Base-by-base conservation (phyloP, 768 basidiomycete species). In the Termitomyces sp. region DNA sequence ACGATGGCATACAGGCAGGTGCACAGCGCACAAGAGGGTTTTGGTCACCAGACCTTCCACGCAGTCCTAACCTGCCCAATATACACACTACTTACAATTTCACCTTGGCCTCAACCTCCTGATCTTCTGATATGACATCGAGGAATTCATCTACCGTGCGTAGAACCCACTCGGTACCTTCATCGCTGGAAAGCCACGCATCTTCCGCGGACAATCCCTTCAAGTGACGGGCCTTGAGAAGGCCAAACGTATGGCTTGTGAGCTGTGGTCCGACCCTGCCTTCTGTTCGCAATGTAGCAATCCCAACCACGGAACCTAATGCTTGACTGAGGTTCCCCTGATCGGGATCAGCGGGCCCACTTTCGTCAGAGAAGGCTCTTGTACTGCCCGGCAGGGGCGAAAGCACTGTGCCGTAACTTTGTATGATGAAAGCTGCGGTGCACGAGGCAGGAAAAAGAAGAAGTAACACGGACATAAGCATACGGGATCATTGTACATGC, bases 101-200 rank as follows among this genome's bases (percentile, higher is more conserved):
- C 71, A 77, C 80, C 71, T 80, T 85, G 63, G 73, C 73, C 67
- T 73, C 70, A 64, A 70, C 76, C 56, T 71, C 75, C 67, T 74
- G 72, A 63, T 71, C 75, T 65, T 72, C 78, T 70, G 79, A 74
- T 65, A 91, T 84, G 60, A 85, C 86, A 72, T 91, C 89, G 63
- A 88, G 77, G 72, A 94, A 82, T 66, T 85, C 79, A 76, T 95
- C 93, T 55, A 93, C 84, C 50, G 83, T 88, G 67, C 87, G 85
- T 67, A 95, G 77, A 53, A 95, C 86, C 93, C 93, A 95, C 74
- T 89, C 89, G 20, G 89, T 83, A 36, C 93, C 93, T 71, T 93
- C 89, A 69, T 94, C 93, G 61, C 82, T 89, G 26, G 89, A 79
- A 43, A 95, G 81, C 87, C 88, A 95, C 59, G 74, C 78, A 70